A percentile compares a stretch with the other conserved stretches of the same genome.
These are phyloP conservation scores for Quercus glauca DNA, from an alignment of 306 rosid species.

Conservation along the genomic window DNA sequence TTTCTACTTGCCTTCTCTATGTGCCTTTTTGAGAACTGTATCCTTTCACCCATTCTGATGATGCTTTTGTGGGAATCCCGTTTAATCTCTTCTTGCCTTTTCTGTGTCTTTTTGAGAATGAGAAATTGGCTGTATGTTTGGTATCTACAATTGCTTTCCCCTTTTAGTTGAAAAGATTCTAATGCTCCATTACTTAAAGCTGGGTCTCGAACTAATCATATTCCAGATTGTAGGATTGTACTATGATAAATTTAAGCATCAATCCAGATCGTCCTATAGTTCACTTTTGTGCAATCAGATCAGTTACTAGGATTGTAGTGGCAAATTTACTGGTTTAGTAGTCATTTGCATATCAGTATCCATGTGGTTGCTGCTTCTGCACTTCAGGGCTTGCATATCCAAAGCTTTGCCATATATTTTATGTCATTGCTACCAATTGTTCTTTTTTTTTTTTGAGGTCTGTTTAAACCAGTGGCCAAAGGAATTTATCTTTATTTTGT, in stretches of 20 bases:
- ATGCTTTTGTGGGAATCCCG: too few relatives aligned
- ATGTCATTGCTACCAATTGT: neutral
- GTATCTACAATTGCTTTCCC: neutral
- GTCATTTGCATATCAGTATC: neutral
- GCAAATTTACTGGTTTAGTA: neutral
- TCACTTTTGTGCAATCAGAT: neutral
- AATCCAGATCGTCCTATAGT: neutral
- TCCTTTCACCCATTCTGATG: too few relatives aligned
- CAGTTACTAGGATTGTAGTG: neutral
- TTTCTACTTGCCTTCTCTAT: neutral
- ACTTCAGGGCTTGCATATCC: neutral
- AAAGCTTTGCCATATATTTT: neutral
- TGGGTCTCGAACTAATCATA: neutral
- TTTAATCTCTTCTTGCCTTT: too few relatives aligned
- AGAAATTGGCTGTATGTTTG: neutral
- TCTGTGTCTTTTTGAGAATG: neutral
- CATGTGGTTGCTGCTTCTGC: neutral
- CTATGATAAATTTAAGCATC: neutral
- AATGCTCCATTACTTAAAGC: neutral
- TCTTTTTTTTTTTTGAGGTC: neutral
- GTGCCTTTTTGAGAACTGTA: too few relatives aligned
- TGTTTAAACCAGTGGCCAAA: neutral
- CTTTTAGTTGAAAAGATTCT: neutral
- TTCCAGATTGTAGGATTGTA: neutral
- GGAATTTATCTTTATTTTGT: conserved; percentile 26